Percentiles rank a stretch among this genome's conserved stretches.
phyloP scores from a whole-genome alignment of 306 rosid species.

The Sicyos baderoa region DNA sequence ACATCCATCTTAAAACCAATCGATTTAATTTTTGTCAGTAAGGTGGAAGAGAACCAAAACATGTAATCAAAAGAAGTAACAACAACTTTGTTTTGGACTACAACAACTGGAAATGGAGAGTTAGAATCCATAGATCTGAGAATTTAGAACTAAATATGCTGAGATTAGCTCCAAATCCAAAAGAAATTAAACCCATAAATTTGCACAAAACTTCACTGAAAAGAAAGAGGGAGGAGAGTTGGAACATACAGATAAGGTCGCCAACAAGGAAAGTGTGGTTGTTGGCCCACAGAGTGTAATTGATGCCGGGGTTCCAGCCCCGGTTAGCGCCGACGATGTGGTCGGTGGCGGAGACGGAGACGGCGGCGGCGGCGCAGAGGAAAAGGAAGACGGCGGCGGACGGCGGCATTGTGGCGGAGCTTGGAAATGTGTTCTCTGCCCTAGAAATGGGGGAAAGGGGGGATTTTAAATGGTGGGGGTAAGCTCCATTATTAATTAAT shows the following conservation, averaged over 20 bases:
- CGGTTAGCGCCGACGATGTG: conserved; percentile 91
- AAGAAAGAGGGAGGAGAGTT: conserved; percentile 14
- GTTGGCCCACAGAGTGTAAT: conserved; percentile 88
- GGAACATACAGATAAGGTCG: conserved; percentile 53
- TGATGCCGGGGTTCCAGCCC: conserved; percentile 79
- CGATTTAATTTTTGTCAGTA: no score
- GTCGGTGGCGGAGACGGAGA: conserved; percentile 47
- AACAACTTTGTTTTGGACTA: no score
- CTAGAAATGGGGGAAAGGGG: not conserved
- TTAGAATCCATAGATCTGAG: no score
- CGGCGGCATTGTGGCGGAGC: conserved; percentile 6
- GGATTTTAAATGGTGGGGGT: not conserved
- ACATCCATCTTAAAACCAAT: no score
- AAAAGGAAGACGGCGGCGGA: conserved; percentile 22
- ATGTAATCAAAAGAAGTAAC: no score
- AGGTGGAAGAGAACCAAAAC: no score
- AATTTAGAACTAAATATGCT: not conserved
- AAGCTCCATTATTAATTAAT: not conserved
- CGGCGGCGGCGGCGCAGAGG: conserved; percentile 24
- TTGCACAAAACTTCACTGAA: not conserved
- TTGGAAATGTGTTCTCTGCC: not conserved
- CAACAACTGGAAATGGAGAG: no score
- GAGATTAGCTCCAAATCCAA: not conserved
- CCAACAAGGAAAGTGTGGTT: conserved; percentile 81
- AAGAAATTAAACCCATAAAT: not conserved